These are phyloP conservation scores for Ilex asprella DNA, from an alignment of 257 asterid species.

Conservation along the genomic window DNA sequence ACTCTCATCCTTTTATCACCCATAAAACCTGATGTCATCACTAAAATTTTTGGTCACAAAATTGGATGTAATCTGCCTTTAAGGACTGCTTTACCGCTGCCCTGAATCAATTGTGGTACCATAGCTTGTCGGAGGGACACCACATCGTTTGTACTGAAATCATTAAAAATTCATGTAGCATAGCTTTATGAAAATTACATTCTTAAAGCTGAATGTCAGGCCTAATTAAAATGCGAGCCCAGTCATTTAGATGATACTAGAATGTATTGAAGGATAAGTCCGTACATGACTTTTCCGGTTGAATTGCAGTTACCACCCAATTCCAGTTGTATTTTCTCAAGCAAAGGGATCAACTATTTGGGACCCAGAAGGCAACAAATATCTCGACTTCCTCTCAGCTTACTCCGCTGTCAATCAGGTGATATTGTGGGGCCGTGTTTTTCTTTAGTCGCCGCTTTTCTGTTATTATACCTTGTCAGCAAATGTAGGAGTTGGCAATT, in stretches of 20 bases:
- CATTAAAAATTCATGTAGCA: not conserved
- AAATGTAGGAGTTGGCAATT: not conserved
- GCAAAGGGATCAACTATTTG: conserved; percentile 79
- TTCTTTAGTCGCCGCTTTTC: not conserved
- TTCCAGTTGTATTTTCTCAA: conserved; percentile 84
- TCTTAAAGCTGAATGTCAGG: not conserved
- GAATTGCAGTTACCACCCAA: conserved; percentile 86
- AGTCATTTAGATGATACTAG: no score
- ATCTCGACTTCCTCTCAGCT: conserved; percentile 91
- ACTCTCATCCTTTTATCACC: no score
- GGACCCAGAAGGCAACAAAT: conserved; percentile 96
- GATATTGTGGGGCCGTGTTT: not conserved
- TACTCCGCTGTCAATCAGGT: conserved; percentile 99
- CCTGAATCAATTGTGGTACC: no score
- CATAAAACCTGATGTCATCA: no score
- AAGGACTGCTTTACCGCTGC: no score
- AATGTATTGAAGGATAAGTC: no score
- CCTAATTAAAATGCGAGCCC: no score
- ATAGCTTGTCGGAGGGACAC: no score
- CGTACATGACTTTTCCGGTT: conserved; percentile 3
- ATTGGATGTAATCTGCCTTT: no score
- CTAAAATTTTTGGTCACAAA: no score
- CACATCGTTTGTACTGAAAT: no score
- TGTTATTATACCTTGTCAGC: not conserved
- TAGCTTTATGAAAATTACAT: not conserved